Conservation (phyloP, 129 eudicot species). For the Heracleum sosnowskyi region DNA sequence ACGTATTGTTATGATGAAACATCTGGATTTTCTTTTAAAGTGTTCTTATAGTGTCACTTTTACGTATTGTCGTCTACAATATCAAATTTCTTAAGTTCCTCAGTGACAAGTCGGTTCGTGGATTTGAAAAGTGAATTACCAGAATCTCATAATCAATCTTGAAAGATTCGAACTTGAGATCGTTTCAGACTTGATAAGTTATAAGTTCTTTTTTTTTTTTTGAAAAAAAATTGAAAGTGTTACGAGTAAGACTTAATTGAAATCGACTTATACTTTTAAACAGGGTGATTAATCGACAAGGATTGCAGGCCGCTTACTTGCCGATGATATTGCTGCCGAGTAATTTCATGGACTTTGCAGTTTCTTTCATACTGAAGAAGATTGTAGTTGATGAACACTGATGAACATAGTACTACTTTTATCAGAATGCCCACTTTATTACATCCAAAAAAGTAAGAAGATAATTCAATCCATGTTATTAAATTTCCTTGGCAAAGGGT, state of each 20-base stretch:
- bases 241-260: neutral
- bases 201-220: neutral
- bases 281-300: neutral
- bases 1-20: neutral
- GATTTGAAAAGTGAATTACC: neutral
- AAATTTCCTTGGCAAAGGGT: neutral
- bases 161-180: neutral
- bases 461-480: neutral
- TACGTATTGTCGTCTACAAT: no score
- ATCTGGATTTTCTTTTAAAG: neutral
- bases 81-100: neutral
- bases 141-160: neutral
- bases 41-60: neutral
- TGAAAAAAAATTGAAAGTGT: no score
- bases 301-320: neutral
- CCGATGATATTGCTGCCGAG: neutral
- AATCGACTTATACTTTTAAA: no score
- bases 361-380: neutral
- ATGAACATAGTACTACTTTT: no score
- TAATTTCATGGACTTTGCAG: neutral
- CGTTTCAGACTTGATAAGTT: neutral
- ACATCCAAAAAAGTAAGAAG: neutral
- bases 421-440: neutral
- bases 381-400: neutral
- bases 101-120: neutral